Evolutionary conservation across 2,329 filamentous ascomycete genomes (phyloP).

Genomic region (Bipolaris cookei): DNA sequence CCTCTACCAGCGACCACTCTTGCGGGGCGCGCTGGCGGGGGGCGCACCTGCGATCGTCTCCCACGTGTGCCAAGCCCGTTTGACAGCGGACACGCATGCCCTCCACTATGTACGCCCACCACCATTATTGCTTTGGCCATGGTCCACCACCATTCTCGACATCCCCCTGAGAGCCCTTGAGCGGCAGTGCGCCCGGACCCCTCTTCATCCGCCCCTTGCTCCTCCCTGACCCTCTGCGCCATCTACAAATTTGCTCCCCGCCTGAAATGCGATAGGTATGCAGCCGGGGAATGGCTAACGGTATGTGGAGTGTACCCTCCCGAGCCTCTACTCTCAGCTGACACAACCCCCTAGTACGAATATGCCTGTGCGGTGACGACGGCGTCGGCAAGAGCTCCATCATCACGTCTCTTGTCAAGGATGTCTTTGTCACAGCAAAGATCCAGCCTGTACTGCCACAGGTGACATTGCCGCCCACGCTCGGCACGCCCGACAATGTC

Average conservation of each 20-base stretch:
- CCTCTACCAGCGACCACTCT: slow-evolving; percentile 9
- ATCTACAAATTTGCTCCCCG: not conserved
- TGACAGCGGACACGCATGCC: slow-evolving; percentile 7
- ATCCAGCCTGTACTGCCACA: slow-evolving; percentile 94
- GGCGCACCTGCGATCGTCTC: slow-evolving; percentile 11
- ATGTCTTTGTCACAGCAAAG: slow-evolving; percentile 93
- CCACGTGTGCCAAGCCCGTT: slow-evolving; percentile 21
- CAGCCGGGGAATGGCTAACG: slow-evolving; percentile 34
- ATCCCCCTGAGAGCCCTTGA: not conserved
- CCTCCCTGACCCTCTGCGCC: not conserved
- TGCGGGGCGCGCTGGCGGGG: slow-evolving; percentile 16
- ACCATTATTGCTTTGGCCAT: not conserved
- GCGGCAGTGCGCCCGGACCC: not conserved
- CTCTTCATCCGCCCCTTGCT: not conserved
- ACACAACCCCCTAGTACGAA: slow-evolving; percentile 67
- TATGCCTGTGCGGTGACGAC: slow-evolving; percentile 96
- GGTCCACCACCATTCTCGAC: slow-evolving; percentile 5
- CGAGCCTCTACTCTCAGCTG: slow-evolving; percentile 4
- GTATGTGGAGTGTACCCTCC: slow-evolving; percentile 24
- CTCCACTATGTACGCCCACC: not conserved
- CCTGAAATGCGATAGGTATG: slow-evolving; percentile 27
- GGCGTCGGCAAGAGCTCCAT: slow-evolving; percentile 63
- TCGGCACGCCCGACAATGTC: slow-evolving; percentile 94
- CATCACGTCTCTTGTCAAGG: slow-evolving; percentile 94
- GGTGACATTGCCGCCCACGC: slow-evolving; percentile 91